Evolutionary conservation across 2,329 filamentous ascomycete genomes (phyloP).

Genomic region (Thielaviopsis punctulata): DNA sequence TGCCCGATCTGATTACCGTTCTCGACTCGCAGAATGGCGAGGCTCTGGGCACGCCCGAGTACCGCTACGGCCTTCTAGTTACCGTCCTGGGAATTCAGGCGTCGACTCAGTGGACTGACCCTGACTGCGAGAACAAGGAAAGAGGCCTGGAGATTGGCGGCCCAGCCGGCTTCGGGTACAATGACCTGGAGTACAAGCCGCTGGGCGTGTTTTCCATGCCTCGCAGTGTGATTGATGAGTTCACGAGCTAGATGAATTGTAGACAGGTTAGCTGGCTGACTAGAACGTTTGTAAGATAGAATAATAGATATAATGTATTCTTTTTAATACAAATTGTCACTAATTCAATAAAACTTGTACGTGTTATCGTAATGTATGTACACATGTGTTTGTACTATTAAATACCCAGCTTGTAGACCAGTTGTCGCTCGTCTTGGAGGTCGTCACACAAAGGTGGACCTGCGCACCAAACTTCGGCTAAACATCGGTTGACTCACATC

Average conservation of each 20-base stretch:
- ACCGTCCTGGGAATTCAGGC: conserved; percentile 30
- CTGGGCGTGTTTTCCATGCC: conserved; percentile 32
- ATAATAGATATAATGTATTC: neutral
- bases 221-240: conserved; percentile 36
- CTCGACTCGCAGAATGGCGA: conserved; percentile 39
- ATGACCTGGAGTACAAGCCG: conserved; percentile 29
- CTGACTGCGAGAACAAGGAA: conserved; percentile 18
- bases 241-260: neutral
- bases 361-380: no score
- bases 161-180: conserved; percentile 30
- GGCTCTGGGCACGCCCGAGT: conserved; percentile 39
- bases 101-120: conserved; percentile 25
- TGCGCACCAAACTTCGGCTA: neutral
- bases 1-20: conserved; percentile 38
- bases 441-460: neutral
- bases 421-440: no score
- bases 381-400: no score
- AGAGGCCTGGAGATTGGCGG: conserved; percentile 33
- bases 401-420: no score
- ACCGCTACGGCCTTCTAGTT: conserved; percentile 34
- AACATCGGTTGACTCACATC: neutral
- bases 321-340: no score
- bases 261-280: neutral
- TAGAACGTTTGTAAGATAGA: neutral
- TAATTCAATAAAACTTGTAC: no score